Evolutionary conservation across 768 basidiomycete genomes (phyloP), one percentile per base, ranked within the genome.

Genomic region (Paxillus ammoniavirescens): DNA sequence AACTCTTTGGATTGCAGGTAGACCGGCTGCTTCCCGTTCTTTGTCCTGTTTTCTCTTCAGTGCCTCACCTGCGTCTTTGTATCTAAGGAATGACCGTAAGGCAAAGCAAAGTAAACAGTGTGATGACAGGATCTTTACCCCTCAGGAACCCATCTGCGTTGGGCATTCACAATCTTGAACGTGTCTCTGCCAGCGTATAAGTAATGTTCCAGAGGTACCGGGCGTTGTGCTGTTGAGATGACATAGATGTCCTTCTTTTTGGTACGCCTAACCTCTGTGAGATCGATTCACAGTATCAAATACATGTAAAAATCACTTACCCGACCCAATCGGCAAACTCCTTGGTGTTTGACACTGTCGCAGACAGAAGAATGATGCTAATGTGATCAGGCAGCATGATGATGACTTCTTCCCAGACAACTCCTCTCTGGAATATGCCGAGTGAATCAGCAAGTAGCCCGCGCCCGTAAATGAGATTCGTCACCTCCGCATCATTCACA

Each of bases 261-360:
- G 2, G 97, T 99, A 14, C 97, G 91, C 6, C 96, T 98, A 61
- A 8, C 6, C 23, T 40, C 35, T 31, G 45, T 63, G 42, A 63
- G 50, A 38, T 28, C 31, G 12, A 28, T 48, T 31, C 56, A 26
- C 35, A 43, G 45, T 17, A 50, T 41, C 49, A 41, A 56, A 42
- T 21, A 18, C 35, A 48, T 60, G 54, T 54, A 49, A n/a, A 13
- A 42, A 26, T 21, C 45, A 67, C 87, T 66, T 67, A 98, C 96
- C 97, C 97, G 54, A 98, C 96, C 97, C 97, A 99, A 60, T 94
- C 94, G 4, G 97, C 97, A 65, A 99, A 99, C 65, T 98, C 97
- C 66, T 89, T 92, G 12, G 95, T 93, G 65, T 99, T 99, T 8
- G 97, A 95, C 0, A 99, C 96, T 2, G 97, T 99, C 8, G 97